A percentile compares a stretch with the other conserved stretches of the same genome.
phyloP scores from a whole-genome alignment of 2,329 filamentous ascomycete species.

The Alternaria alternata region DNA sequence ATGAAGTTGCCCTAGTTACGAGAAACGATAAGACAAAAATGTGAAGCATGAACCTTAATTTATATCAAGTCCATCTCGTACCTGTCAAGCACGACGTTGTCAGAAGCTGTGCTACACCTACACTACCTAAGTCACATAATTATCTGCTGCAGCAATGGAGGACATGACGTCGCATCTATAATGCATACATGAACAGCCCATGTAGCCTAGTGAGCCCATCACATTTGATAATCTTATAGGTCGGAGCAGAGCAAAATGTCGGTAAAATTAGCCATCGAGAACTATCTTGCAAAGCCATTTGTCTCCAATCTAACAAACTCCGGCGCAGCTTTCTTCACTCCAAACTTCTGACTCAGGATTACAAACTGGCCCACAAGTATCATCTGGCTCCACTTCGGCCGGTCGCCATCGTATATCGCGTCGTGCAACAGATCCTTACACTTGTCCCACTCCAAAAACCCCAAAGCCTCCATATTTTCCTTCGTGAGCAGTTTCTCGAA shows the following conservation, averaged over 20 bases:
- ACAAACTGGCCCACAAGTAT: constrained; percentile 29
- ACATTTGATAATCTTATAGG: background rate
- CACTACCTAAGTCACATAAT: background rate
- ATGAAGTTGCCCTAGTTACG: background rate
- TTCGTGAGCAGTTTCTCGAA: constrained; percentile 39
- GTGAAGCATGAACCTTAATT: background rate
- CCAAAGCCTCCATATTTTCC: constrained; percentile 38
- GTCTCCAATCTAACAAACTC: background rate
- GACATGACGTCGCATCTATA: background rate
- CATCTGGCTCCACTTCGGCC: constrained; percentile 25
- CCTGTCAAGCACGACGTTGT: background rate
- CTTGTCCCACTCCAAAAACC: constrained; percentile 29
- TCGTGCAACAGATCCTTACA: constrained; percentile 21
- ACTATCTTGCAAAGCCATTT: background rate
- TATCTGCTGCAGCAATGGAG: background rate
- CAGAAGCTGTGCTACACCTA: background rate
- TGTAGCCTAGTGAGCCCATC: background rate
- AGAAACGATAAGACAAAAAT: background rate
- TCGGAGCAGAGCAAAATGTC: background rate
- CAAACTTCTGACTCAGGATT: constrained; percentile 21
- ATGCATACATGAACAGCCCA: background rate
- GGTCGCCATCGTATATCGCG: constrained; percentile 21
- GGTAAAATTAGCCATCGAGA: background rate
- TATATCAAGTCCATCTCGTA: background rate
- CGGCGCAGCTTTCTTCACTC: constrained; percentile 17